Conservation (phyloP, 495 filamentous ascomycete genomes). For the Penicillium antarcticum region DNA sequence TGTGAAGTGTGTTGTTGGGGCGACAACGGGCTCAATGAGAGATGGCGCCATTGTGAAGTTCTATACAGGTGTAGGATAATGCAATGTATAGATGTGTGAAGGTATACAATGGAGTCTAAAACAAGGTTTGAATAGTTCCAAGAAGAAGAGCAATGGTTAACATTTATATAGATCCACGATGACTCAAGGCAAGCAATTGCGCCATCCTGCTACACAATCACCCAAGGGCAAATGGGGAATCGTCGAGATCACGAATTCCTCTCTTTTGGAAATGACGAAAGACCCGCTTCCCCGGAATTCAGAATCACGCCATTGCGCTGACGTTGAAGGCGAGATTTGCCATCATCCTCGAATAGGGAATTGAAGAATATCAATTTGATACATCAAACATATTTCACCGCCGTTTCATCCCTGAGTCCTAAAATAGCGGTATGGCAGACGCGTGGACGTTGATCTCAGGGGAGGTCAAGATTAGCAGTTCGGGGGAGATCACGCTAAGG, state of each 20-base stretch:
- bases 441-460: slow-evolving; percentile 2
- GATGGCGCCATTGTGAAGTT: slow-evolving; percentile 32
- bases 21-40: slow-evolving; percentile 23
- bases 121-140: slow-evolving; percentile 6
- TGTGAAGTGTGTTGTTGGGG: slow-evolving; percentile 11
- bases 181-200: neutral
- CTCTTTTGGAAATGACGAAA: too few relatives aligned
- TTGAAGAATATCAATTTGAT: neutral
- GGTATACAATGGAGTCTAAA: slow-evolving; percentile 4
- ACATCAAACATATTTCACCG: slow-evolving; percentile 9
- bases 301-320: slow-evolving; percentile 26
- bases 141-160: neutral
- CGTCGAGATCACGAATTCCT: too few relatives aligned
- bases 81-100: neutral
- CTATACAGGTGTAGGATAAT: neutral
- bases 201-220: too few relatives aligned
- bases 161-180: slow-evolving; percentile 10
- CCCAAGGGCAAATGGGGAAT: too few relatives aligned
- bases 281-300: slow-evolving; percentile 12
- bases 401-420: neutral
- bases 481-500: slow-evolving; percentile 7
- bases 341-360: slow-evolving; percentile 11
- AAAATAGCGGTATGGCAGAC: neutral
- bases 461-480: slow-evolving; percentile 22
- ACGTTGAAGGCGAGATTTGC: slow-evolving; percentile 25